Evolutionary conservation across 2,329 filamentous ascomycete genomes (phyloP).

Genomic region (Nemania sp.): DNA sequence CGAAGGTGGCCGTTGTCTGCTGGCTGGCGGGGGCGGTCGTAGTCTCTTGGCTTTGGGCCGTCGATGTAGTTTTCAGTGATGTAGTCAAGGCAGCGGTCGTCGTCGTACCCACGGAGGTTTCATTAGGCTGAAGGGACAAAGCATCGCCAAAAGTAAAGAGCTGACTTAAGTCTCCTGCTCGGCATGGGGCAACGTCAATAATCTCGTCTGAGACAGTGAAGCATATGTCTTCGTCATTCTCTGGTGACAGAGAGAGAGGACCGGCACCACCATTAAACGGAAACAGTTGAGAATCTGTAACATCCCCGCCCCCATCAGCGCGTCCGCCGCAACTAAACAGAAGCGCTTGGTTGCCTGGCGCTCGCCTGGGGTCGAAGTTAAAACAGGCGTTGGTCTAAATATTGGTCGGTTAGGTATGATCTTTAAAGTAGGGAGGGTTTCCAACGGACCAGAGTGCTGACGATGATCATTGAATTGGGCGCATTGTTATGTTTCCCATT

Average conservation of each 20-base stretch:
- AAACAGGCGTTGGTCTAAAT: slow-evolving; percentile 66
- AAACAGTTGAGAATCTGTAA: slow-evolving; percentile 66
- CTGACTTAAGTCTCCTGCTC: slow-evolving; percentile 56
- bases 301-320: slow-evolving; percentile 64
- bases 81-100: not conserved
- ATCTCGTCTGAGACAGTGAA: slow-evolving; percentile 58
- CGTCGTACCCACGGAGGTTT: slow-evolving; percentile 16
- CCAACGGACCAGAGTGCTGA: slow-evolving; percentile 62
- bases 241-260: slow-evolving; percentile 59
- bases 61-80: slow-evolving; percentile 14
- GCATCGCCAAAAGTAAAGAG: slow-evolving; percentile 53
- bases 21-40: slow-evolving; percentile 10
- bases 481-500: slow-evolving; percentile 63
- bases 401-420: slow-evolving; percentile 22
- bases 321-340: slow-evolving; percentile 70
- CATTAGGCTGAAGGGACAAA: slow-evolving; percentile 27
- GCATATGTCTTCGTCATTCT: slow-evolving; percentile 61
- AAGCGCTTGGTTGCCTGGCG: slow-evolving; percentile 63
- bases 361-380: slow-evolving; percentile 67
- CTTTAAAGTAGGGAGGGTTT: not conserved
- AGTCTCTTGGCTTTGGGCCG: slow-evolving; percentile 8
- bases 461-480: slow-evolving; percentile 61
- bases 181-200: slow-evolving; percentile 60
- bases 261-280: slow-evolving; percentile 57
- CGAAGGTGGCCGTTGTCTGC: slow-evolving; percentile 16